A percentile compares a stretch with the other conserved stretches of the same genome.
phyloP scores from a whole-genome alignment of 2,329 filamentous ascomycete species.

The Aspergillus persii region DNA sequence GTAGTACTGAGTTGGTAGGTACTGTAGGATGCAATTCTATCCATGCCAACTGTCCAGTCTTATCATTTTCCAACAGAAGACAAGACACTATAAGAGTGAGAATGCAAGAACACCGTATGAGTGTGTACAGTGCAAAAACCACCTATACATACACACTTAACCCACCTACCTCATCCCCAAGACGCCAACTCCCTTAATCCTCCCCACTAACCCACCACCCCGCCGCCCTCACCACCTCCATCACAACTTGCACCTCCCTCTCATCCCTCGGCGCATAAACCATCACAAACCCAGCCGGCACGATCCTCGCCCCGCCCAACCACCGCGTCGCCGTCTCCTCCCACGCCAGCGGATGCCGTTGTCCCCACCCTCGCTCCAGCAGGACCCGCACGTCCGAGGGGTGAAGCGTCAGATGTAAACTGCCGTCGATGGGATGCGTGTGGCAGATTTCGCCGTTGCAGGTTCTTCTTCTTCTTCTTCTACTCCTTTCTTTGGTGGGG shows the following conservation, averaged over 20 bases:
- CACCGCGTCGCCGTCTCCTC: slow-evolving; percentile 44
- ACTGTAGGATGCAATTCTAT: too few species aligned
- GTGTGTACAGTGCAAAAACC: too few species aligned
- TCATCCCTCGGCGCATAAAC: slow-evolving; percentile 74
- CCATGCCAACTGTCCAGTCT: too few species aligned
- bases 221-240: slow-evolving; percentile 69
- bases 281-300: slow-evolving; percentile 75
- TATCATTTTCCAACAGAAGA: too few species aligned
- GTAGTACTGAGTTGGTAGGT: too few species aligned
- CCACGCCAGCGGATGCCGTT: slow-evolving; percentile 56
- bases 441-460: slow-evolving; percentile 76
- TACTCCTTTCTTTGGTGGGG: too few species aligned
- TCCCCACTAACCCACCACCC: slow-evolving; percentile 58
- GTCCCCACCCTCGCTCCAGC: slow-evolving; percentile 74
- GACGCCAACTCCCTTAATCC: slow-evolving; percentile 5
- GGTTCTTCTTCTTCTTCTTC: slow-evolving; percentile 8
- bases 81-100: too few species aligned
- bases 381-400: slow-evolving; percentile 72
- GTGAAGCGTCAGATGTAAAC: slow-evolving; percentile 76
- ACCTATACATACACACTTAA: too few species aligned
- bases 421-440: slow-evolving; percentile 72
- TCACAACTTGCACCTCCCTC: slow-evolving; percentile 65
- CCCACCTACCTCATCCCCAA: too few species aligned
- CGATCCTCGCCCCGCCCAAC: slow-evolving; percentile 64
- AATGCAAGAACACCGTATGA: too few species aligned